Base-by-base conservation (phyloP, 192 early-diverging fungal species). In the Pilobolus umbonatus region DNA sequence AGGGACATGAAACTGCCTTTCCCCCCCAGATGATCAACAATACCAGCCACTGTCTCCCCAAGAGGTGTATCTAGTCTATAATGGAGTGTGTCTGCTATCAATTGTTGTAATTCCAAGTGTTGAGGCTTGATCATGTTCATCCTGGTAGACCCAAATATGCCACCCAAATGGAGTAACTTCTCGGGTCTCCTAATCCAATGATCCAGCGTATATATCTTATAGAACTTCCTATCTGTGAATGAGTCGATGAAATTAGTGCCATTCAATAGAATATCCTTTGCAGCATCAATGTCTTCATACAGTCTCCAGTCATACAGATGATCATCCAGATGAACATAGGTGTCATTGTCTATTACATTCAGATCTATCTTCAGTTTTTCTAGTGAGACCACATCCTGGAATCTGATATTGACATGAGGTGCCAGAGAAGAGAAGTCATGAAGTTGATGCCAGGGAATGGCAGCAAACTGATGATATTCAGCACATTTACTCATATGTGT, bases 301-400 rank as follows among this genome's bases (percentile, higher is more conserved):
- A 83, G 57, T 15, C 71, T 45, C 62, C 76, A 83, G 46, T 76
- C 79, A 30, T 75, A 80, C 25, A 73, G 57, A 14, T 55, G 55
- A 14, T 45, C 31, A 45, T 83, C 81, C 5, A 60, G 21, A 9
- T 73, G 47, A 8, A 68, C 54, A 43, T 73, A 60, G 10, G 76
- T 62, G 22, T 80, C 75, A 22, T 74, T 66, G 5, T 65, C 31
- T 9, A 17, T 32, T 17, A 62, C 28, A 17, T 40, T 28, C 15
- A 67, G 26, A 7, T 42, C 35, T 17, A 43, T 7, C 22, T 72
- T 42, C 8, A 66, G 5, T 8, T 36, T 30, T 4, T 39, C 54
- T 5, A 59, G 19, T 0, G 64, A 66, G 17, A 62, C 43, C 0
- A 51, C 38, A 9, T 45, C 34, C 30, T 38, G 57, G n/a, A 42